Conservation (phyloP, 2,329 filamentous ascomycete species). For the Botryosphaeria dothidea region DNA sequence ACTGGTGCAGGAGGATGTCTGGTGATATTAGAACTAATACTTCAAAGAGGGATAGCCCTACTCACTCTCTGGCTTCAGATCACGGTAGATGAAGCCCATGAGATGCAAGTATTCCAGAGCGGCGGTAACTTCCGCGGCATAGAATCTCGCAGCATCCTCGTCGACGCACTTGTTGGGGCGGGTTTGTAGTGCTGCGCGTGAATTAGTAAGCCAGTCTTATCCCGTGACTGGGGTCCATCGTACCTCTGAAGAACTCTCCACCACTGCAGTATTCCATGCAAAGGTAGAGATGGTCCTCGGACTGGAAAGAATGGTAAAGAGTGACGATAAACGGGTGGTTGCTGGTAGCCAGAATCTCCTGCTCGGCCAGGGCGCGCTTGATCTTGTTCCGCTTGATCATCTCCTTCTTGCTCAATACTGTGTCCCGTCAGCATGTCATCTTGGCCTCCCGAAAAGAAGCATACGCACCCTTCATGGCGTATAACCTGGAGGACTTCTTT, state of each 20-base stretch:
- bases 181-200: constrained; percentile 72
- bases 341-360: constrained; percentile 96
- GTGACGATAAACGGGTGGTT: constrained; percentile 99
- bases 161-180: constrained; percentile 95
- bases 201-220: constrained; percentile 17
- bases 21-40: constrained; percentile 38
- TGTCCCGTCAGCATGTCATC: constrained; percentile 29
- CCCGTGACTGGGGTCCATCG: constrained; percentile 37
- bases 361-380: constrained; percentile 94
- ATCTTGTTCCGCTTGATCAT: constrained; percentile 99
- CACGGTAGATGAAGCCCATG: constrained; percentile 99
- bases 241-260: constrained; percentile 85
- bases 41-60: constrained; percentile 25
- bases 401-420: constrained; percentile 98
- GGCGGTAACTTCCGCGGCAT: constrained; percentile 95
- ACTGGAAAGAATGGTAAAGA: constrained; percentile 98
- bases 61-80: constrained; percentile 95
- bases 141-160: constrained; percentile 95
- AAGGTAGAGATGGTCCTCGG: constrained; percentile 96
- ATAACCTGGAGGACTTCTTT: constrained; percentile 93
- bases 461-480: constrained; percentile 92
- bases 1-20: constrained; percentile 98
- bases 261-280: constrained; percentile 99
- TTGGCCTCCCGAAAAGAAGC: not conserved
- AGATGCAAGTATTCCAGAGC: constrained; percentile 95